Percentiles rank a stretch among this genome's conserved stretches.
These are phyloP conservation scores for Rhypophila decipiens DNA, from an alignment of 495 filamentous ascomycete genomes.

Conservation along the genomic window DNA sequence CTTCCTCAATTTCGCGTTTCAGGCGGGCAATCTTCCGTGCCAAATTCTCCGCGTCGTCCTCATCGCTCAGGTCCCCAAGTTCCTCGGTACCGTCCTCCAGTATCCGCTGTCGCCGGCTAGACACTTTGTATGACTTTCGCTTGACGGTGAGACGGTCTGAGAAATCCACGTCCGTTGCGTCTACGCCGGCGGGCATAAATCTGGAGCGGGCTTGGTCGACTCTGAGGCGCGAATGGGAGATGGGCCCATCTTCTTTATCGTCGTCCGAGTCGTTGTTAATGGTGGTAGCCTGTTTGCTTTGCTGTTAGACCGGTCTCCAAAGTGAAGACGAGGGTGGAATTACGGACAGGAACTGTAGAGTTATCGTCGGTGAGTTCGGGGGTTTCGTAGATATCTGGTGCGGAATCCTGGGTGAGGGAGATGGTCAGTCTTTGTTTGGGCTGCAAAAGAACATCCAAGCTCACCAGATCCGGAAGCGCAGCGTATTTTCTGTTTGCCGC, in stretches of 20 bases:
- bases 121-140: conserved; percentile 72
- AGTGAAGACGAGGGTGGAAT: conserved; percentile 1
- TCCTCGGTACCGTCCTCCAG: conserved; percentile 55
- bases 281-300: conserved; percentile 60
- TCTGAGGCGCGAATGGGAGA: conserved; percentile 67
- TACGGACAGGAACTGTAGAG: conserved; percentile 68
- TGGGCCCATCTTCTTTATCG: conserved; percentile 55
- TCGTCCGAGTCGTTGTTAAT: conserved; percentile 60
- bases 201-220: conserved; percentile 70
- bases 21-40: conserved; percentile 72
- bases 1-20: conserved; percentile 70
- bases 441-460: conserved; percentile 8
- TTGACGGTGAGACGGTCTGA: conserved; percentile 74
- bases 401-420: conserved; percentile 57
- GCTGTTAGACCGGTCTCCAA: conserved; percentile 13
- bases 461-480: conserved; percentile 74
- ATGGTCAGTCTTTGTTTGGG: conserved; percentile 10
- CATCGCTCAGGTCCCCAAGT: conserved; percentile 56
- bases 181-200: conserved; percentile 68
- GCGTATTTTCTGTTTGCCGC: conserved; percentile 67
- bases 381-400: conserved; percentile 93
- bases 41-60: conserved; percentile 59
- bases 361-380: conserved; percentile 83
- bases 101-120: conserved; percentile 56
- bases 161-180: conserved; percentile 71